A percentile compares a stretch with the other conserved stretches of the same genome.
These are phyloP conservation scores for Pseudocercospora cruenta DNA, from an alignment of 2,329 filamentous ascomycete species.

Conservation along the genomic window DNA sequence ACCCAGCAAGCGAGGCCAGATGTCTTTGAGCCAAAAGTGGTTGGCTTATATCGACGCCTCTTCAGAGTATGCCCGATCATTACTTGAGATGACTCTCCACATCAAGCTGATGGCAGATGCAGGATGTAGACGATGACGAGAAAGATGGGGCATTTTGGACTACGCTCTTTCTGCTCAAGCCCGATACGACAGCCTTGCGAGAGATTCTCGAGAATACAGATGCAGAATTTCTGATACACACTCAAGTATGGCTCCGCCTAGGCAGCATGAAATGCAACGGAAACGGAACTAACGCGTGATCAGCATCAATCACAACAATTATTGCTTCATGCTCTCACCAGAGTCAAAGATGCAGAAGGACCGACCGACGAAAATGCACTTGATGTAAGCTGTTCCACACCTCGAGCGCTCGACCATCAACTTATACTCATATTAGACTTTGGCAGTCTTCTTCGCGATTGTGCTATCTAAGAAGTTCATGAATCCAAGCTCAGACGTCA, in stretches of 20 bases:
- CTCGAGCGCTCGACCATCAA: constrained; percentile 35
- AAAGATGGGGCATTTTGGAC: constrained; percentile 91
- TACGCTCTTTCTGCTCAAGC: constrained; percentile 89
- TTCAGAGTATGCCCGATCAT: constrained; percentile 70
- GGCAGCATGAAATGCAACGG: neutral
- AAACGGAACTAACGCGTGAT: constrained; percentile 6
- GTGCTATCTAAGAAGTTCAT: constrained; percentile 88
- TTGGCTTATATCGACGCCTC: constrained; percentile 82
- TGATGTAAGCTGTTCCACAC: constrained; percentile 64
- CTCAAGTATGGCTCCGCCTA: constrained; percentile 58
- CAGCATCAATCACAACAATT: constrained; percentile 74
- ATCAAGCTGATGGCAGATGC: neutral
- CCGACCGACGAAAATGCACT: constrained; percentile 77
- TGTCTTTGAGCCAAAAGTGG: constrained; percentile 91
- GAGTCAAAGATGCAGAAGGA: constrained; percentile 64
- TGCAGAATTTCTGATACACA: constrained; percentile 73
- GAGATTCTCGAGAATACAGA: constrained; percentile 70
- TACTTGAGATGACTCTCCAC: no score
- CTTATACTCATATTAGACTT: constrained; percentile 66
- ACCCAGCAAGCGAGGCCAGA: constrained; percentile 90
- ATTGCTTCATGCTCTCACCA: constrained; percentile 71
- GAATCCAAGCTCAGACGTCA: constrained; percentile 93
- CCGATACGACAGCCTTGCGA: constrained; percentile 71
- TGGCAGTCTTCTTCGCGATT: constrained; percentile 82
- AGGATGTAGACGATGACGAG: constrained; percentile 67